Evolutionary conservation across 441 rosid species (phyloP).

Genomic region (Capsella rubella): DNA sequence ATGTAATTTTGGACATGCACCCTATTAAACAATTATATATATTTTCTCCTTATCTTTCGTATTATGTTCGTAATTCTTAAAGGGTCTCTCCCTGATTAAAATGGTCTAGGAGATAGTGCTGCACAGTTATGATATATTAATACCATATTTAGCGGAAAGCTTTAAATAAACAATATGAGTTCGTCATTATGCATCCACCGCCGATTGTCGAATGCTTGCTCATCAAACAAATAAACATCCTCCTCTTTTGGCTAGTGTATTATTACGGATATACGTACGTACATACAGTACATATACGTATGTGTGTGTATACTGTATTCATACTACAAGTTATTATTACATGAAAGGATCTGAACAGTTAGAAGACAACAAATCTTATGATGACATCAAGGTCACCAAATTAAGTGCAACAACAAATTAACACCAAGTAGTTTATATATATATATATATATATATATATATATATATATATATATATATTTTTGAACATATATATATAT

Average conservation of each 20-base stretch:
- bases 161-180: slow-evolving; percentile 2
- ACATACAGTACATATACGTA: neutral
- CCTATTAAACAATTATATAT: neutral
- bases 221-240: slow-evolving; percentile 15
- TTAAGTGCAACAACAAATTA: neutral
- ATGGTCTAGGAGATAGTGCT: slow-evolving; percentile 9
- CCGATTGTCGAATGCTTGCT: slow-evolving; percentile 25
- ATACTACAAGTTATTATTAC: neutral
- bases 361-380: neutral
- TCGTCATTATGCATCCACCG: slow-evolving; percentile 19
- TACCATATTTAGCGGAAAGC: slow-evolving; percentile 26
- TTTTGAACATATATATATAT: neutral
- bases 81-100: neutral
- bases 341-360: neutral
- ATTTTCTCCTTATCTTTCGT: slow-evolving; percentile 20
- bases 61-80: slow-evolving; percentile 15
- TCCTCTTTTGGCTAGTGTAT: neutral
- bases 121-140: slow-evolving; percentile 6
- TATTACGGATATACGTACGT: neutral
- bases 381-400: neutral
- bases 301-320: neutral
- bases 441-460: neutral
- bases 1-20: slow-evolving; percentile 17
- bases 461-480: neutral
- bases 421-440: neutral